Conservation (phyloP, 148 eudicot genomes). For the Vaccinium vitisidaea region DNA sequence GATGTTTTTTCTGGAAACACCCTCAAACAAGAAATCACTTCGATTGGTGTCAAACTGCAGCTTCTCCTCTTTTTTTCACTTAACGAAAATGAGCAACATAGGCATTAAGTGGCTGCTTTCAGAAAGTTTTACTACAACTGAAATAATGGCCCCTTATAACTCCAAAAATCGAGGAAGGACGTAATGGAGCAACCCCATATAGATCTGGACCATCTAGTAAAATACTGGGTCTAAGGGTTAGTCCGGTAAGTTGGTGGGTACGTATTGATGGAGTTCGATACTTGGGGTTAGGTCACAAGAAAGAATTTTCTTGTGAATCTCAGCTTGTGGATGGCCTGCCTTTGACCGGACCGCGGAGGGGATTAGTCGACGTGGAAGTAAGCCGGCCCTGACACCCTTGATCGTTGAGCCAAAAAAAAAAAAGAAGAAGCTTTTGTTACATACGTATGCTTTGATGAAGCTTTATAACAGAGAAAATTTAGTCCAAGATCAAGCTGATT, state of each 20-base stretch:
- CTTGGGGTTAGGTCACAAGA: too few relatives aligned
- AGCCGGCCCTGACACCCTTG: too few relatives aligned
- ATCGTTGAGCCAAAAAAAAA: too few relatives aligned
- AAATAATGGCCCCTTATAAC: neutral
- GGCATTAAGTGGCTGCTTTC: neutral
- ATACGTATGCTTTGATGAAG: neutral
- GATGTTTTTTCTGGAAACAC: neutral
- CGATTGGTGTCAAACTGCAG: neutral
- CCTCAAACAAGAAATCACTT: neutral
- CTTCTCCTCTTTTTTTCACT: neutral
- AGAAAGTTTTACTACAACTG: neutral
- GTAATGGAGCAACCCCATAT: neutral
- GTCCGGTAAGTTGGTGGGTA: too few relatives aligned
- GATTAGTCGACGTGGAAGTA: too few relatives aligned
- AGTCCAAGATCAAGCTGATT: neutral
- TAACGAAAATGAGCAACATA: neutral
- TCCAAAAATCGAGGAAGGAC: neutral
- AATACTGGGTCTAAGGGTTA: neutral
- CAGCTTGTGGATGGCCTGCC: too few relatives aligned
- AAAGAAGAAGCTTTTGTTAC: neutral
- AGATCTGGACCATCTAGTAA: neutral
- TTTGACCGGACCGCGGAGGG: too few relatives aligned
- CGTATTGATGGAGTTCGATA: too few relatives aligned
- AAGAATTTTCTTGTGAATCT: too few relatives aligned
- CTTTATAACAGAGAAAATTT: neutral